Conservation (phyloP, 1,284 basidiomycete genomes). For the Schizophyllum amplum region DNA sequence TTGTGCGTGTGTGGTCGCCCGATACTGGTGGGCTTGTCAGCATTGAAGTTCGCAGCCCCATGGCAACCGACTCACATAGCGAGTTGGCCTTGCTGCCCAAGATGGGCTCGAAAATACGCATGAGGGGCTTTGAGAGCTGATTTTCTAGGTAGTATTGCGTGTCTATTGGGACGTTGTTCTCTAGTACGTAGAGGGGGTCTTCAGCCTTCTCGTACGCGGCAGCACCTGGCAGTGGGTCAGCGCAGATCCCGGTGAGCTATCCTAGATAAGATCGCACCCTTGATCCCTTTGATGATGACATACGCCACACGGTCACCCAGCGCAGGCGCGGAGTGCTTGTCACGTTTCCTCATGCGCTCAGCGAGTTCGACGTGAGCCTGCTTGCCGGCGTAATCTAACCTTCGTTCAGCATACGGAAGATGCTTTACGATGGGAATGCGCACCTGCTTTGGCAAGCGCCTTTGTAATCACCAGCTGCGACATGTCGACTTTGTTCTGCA, state of each 20-base stretch:
- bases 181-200: constrained; percentile 91
- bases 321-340: constrained; percentile 91
- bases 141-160: constrained; percentile 97
- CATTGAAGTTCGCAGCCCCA: neutral
- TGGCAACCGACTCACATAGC: constrained; percentile 48
- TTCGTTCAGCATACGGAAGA: neutral
- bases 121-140: constrained; percentile 88
- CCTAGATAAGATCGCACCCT: constrained; percentile 49
- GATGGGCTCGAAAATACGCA: constrained; percentile 98
- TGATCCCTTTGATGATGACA: constrained; percentile 93
- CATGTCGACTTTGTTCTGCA: constrained; percentile 96
- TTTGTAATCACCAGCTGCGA: constrained; percentile 97
- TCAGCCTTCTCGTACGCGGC: constrained; percentile 98
- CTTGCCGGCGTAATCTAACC: constrained; percentile 76
- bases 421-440: constrained; percentile 15
- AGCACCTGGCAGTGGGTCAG: constrained; percentile 48
- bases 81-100: constrained; percentile 84
- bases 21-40: constrained; percentile 53
- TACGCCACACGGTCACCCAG: constrained; percentile 95
- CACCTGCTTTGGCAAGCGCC: constrained; percentile 81
- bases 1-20: constrained; percentile 89
- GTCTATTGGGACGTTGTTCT: constrained; percentile 95
- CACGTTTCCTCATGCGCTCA: constrained; percentile 89
- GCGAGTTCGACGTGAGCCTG: constrained; percentile 94
- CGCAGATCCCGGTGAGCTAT: neutral